Base-by-base conservation (phyloP, 2,329 filamentous ascomycete genomes). In the Aspergillus tubingensis region DNA sequence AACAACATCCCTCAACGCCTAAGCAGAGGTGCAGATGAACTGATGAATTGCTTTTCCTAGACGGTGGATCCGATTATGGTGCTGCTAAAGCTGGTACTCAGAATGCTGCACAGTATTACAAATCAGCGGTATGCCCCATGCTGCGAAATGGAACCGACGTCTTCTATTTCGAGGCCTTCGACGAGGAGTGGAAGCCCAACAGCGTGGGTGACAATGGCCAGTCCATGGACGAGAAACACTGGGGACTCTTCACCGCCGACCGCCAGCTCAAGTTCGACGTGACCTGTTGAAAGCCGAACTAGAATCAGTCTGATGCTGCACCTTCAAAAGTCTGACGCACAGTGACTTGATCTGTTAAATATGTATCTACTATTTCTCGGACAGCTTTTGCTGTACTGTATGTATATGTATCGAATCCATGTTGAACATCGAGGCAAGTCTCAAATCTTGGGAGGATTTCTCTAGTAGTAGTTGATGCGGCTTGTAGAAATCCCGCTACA, bases 131-230 rank as follows among this genome's bases (percentile, higher is more conserved):
- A 69, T 91, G 88, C 74, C 83, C 82, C 54, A 82, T 88, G 70
- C 76, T 89, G 38, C 81, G 80, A 64, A 89, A 86, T 85, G 86
- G 86, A 62, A 81, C 86, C 64, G 89, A 90, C 68, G 84, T 87
- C 58, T 91, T 91, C 79, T 88, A 85, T 77, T 91, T 91, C 67
- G 88, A 91, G 81, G 88, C 88, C 47, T 90, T 89, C 67, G 88
- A 90, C 68, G 88, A 91, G 83, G 79, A 83, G 61, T 89, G 86
- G 86, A 91, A 91, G 84, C 86, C 88, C 57, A 74, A 80, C 48
- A 84, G 82, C 65, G 76, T 83, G 62, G 88, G 88, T 68, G 83
- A 88, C 71, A 85, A 87, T 69, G 88, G 88, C 64, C 75, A 83
- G 65, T 75, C 79, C 10, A 83, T 81, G 51, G 84, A 88, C 68